A percentile compares a stretch with the other conserved stretches of the same genome.
phyloP scores from a whole-genome alignment of 306 rosid species.

The Rosa multiflora region DNA sequence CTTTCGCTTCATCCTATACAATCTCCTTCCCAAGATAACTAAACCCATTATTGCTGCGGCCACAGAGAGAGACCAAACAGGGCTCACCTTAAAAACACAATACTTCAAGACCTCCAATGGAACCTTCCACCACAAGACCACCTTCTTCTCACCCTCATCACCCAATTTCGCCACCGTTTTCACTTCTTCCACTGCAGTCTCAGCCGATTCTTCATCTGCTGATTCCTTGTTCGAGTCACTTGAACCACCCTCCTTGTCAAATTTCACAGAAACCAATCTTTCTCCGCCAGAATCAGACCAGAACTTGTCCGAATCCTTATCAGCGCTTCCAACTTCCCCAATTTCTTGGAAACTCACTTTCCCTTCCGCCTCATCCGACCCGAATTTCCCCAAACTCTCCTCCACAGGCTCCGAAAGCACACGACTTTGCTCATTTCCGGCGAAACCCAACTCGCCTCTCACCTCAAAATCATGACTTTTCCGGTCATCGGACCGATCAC shows the following conservation, averaged over 20 bases:
- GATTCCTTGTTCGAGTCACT: constrained; percentile 26
- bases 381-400: constrained; percentile 6
- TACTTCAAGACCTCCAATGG: constrained; percentile 76
- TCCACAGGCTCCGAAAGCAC: constrained; percentile 3
- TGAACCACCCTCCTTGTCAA: constrained; percentile 21
- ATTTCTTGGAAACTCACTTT: constrained; percentile 28
- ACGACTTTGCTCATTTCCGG: background rate
- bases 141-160: constrained; percentile 40
- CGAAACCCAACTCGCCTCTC: constrained; percentile 21
- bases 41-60: constrained; percentile 82
- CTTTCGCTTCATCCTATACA: constrained; percentile 75
- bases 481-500: constrained; percentile 55
- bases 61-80: constrained; percentile 77
- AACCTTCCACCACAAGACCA: constrained; percentile 83
- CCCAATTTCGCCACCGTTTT: constrained; percentile 29
- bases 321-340: constrained; percentile 22
- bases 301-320: constrained; percentile 27
- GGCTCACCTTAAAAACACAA: constrained; percentile 65
- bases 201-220: constrained; percentile 28
- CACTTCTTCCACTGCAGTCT: constrained; percentile 27
- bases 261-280: constrained; percentile 23
- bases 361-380: background rate
- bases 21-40: constrained; percentile 62
- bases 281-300: constrained; percentile 47
- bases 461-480: constrained; percentile 32